Evolutionary conservation across 2,329 filamentous ascomycete species (phyloP), one percentile per base, ranked within the genome.

Genomic region (Penicillium sp.): DNA sequence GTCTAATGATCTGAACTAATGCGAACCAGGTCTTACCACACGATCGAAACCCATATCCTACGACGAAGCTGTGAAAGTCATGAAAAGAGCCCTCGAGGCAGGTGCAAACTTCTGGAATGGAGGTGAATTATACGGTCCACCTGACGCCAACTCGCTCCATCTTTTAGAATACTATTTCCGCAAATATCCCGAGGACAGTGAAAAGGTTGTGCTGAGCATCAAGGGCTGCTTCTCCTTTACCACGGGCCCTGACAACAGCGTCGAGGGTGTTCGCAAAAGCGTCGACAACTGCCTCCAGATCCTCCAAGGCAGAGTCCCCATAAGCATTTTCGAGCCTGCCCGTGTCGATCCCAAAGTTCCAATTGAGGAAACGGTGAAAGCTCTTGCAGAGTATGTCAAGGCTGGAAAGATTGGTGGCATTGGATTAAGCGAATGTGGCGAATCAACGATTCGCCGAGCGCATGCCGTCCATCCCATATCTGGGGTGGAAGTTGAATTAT

Each of bases 41-140:
- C 54, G 54, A 8, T 4, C 47, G 1, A 7, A 38, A 11, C 42
- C 54, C 3, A 47, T 38, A 2, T 33, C 47, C 3, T 56, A 50
- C 24, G 54, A 56, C 12, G 47, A 56, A 45, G 43, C 55, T 20
- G 9, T 53, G 21, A 57, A 78, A 45, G 79, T 82, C 11, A 76
- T 88, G 70, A 80, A 80, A 62, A 76, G 80, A 16, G 74, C 83
- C 5, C 66, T 85, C 21, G 68, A 71, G 33, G 64, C 70, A 1
- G 76, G 77, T 23, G 71, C 75, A 47, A 77, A 77, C 56, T 74
- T 79, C 65, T 88, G 84, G 83, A 87, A 86, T 63, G 84, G 77
- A 38, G 85, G 78, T 60, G 83, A 87, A 65, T 81, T 88, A 65
- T 89, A 89, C 71, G 85, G 86, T 21, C 78, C 68, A 0, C 67